A percentile compares a stretch with the other conserved stretches of the same genome.
These are phyloP conservation scores for Cryptosporidium xiaoi DNA, from an alignment of 169 alveolate species.

Conservation along the genomic window DNA sequence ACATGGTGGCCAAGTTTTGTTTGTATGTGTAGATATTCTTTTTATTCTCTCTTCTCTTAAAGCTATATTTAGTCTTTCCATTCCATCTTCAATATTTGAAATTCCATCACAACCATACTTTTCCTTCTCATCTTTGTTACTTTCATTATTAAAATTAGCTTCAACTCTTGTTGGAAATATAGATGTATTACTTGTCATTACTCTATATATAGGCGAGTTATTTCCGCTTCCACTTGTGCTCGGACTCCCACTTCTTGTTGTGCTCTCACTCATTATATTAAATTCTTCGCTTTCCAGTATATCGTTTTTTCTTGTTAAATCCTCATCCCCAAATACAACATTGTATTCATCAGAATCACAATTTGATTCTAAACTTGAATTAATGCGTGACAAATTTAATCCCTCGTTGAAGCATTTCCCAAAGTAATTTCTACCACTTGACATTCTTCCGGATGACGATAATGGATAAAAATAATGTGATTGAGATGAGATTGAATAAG, in stretches of 20 bases:
- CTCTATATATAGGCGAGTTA: conserved; percentile 36
- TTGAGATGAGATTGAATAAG: too few relatives aligned
- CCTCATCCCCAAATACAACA: not conserved
- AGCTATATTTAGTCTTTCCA: conserved; percentile 53
- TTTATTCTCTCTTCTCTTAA: conserved; percentile 48
- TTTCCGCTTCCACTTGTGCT: not conserved
- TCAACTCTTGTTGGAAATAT: conserved; percentile 13
- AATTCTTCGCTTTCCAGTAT: not conserved
- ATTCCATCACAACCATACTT: conserved; percentile 1
- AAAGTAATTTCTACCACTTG: not conserved
- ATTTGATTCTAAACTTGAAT: not conserved
- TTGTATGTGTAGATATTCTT: conserved; percentile 50
- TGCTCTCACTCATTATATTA: not conserved
- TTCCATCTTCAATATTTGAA: conserved; percentile 18
- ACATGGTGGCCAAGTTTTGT: conserved; percentile 50
- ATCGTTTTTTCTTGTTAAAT: not conserved
- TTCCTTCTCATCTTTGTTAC: not conserved
- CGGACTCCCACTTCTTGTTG: conserved; percentile 2
- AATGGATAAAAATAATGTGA: too few relatives aligned
- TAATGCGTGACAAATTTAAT: conserved; percentile 16
- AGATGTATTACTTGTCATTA: conserved; percentile 42
- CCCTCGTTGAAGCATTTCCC: conserved; percentile 38
- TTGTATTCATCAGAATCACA: not conserved
- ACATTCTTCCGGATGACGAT: not conserved
- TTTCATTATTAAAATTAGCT: not conserved